Percentiles rank a stretch among this genome's conserved stretches.
phyloP scores from a whole-genome alignment of 2,329 filamentous ascomycete genomes.

The Eurotiales sp. region DNA sequence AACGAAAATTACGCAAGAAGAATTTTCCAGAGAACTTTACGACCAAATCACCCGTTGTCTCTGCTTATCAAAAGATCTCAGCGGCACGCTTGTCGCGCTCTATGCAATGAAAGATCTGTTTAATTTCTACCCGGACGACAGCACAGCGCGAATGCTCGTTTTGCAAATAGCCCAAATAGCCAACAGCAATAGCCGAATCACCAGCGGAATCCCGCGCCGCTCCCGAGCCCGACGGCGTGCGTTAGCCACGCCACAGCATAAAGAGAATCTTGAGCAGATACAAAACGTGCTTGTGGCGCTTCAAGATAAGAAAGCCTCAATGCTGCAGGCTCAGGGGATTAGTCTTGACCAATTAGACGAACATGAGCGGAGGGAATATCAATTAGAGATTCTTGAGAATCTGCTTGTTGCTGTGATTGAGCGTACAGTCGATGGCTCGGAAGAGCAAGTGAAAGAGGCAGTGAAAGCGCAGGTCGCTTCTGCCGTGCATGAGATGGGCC shows the following conservation, averaged over 20 bases:
- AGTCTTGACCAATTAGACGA: slow-evolving; percentile 34
- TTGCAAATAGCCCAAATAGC: slow-evolving; percentile 48
- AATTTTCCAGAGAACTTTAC: slow-evolving; percentile 49
- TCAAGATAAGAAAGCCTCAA: slow-evolving; percentile 33
- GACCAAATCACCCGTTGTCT: slow-evolving; percentile 52
- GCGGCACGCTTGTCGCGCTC: slow-evolving; percentile 49
- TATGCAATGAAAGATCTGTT: slow-evolving; percentile 44
- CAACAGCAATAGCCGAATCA: slow-evolving; percentile 1
- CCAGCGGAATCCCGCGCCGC: slow-evolving; percentile 28
- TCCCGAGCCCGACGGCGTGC: slow-evolving; percentile 37
- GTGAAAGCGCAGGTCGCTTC: slow-evolving; percentile 31
- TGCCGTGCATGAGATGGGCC: slow-evolving; percentile 37
- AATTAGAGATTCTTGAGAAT: slow-evolving; percentile 42
- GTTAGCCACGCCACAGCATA: slow-evolving; percentile 38
- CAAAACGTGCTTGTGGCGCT: slow-evolving; percentile 43
- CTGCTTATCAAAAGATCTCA: slow-evolving; percentile 47
- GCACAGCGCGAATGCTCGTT: slow-evolving; percentile 46
- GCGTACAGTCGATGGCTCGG: slow-evolving; percentile 22
- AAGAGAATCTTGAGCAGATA: slow-evolving; percentile 44
- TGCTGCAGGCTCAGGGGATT: slow-evolving; percentile 29
- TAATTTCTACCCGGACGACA: slow-evolving; percentile 43
- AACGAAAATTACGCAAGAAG: slow-evolving; percentile 27
- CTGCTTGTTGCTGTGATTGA: slow-evolving; percentile 40
- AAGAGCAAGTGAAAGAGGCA: slow-evolving; percentile 22
- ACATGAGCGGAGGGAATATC: slow-evolving; percentile 35